Evolutionary conservation across 2,329 filamentous ascomycete species (phyloP).

Genomic region (Lachnellula arida): DNA sequence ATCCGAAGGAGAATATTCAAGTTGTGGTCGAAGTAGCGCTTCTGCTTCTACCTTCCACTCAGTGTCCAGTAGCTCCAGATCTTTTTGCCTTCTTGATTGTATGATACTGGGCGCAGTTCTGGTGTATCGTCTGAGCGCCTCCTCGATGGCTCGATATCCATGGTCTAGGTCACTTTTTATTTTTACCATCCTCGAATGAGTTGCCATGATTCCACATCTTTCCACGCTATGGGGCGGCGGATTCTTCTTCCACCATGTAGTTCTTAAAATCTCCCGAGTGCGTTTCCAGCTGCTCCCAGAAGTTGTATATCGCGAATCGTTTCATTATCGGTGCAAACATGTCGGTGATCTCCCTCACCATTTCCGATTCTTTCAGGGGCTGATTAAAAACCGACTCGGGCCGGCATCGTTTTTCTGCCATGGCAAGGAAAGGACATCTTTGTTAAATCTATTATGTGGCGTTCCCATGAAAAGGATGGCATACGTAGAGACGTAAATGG

Average conservation of each 20-base stretch:
- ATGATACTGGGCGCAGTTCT: neutral
- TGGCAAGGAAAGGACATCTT: too few species aligned
- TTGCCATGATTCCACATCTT: constrained; percentile 19
- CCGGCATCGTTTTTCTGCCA: neutral
- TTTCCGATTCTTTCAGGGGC: neutral
- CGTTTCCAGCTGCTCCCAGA: constrained; percentile 9
- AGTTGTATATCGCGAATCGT: constrained; percentile 12
- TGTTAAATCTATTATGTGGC: too few species aligned
- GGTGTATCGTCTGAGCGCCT: constrained; percentile 22
- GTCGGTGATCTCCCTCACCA: constrained; percentile 22
- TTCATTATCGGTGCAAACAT: constrained; percentile 21
- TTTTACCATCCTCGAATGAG: constrained; percentile 28
- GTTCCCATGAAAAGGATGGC: too few species aligned
- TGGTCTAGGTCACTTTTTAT: constrained; percentile 15
- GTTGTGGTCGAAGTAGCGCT: neutral
- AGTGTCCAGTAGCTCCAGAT: neutral
- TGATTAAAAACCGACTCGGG: neutral
- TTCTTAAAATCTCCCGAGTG: neutral
- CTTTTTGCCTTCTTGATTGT: neutral
- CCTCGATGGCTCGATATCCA: constrained; percentile 21
- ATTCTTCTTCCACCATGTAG: constrained; percentile 6
- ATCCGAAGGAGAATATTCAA: too few species aligned
- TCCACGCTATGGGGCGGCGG: constrained; percentile 21
- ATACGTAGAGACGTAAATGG: too few species aligned
- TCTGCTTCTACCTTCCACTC: constrained; percentile 4